Conservation (phyloP, 2,329 filamentous ascomycete species). For the Didymella lethalis region DNA sequence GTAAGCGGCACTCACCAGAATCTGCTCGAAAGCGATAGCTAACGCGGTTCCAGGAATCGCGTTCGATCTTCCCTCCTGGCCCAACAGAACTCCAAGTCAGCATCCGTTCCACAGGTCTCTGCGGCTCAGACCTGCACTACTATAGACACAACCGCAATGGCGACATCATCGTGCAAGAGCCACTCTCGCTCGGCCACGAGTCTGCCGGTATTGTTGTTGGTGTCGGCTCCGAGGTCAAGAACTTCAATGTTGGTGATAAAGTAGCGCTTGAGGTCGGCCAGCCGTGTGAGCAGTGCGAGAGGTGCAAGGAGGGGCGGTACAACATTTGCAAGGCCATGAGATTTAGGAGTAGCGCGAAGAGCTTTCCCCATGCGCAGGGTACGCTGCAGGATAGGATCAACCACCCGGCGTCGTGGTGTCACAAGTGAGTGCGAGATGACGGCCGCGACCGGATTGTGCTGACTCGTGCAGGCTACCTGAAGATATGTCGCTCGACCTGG, state of each 20-base stretch:
- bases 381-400: slow-evolving; percentile 69
- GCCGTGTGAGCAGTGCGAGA: slow-evolving; percentile 72
- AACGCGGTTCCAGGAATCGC: slow-evolving; percentile 60
- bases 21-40: slow-evolving; percentile 1
- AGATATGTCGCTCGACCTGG: slow-evolving; percentile 62
- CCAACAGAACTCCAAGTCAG: slow-evolving; percentile 68
- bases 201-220: slow-evolving; percentile 81
- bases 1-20: slow-evolving; percentile 50
- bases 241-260: slow-evolving; percentile 76
- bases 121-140: slow-evolving; percentile 81
- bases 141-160: slow-evolving; percentile 87
- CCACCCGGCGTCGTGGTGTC: slow-evolving; percentile 67
- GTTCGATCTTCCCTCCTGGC: slow-evolving; percentile 57
- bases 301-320: slow-evolving; percentile 65
- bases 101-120: slow-evolving; percentile 72
- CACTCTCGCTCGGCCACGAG: slow-evolving; percentile 81
- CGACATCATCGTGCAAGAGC: slow-evolving; percentile 81
- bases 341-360: slow-evolving; percentile 67
- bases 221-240: slow-evolving; percentile 69
- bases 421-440: slow-evolving; percentile 51
- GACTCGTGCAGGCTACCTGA: slow-evolving; percentile 55
- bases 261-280: slow-evolving; percentile 93
- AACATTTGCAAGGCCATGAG: slow-evolving; percentile 68
- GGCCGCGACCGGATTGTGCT: slow-evolving; percentile 1
- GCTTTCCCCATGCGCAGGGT: slow-evolving; percentile 69